Evolutionary conservation across 805 yeast species (phyloP), one percentile per base, ranked within the genome.

Genomic region (Saccharomyces jurei): DNA sequence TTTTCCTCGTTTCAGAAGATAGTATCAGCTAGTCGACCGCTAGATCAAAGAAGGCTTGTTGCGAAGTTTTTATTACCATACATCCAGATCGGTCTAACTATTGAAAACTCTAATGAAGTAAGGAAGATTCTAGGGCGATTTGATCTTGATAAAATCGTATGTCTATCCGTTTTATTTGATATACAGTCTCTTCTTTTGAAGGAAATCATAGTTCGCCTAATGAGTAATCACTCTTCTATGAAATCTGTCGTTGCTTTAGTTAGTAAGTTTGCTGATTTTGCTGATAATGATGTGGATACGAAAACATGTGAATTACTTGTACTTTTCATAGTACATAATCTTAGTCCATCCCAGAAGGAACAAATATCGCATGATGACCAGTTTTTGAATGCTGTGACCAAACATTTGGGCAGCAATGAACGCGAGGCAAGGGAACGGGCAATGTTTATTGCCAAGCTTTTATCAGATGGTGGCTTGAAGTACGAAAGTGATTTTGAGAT

Each of bases 381-480:
- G 2, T 68, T 69, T 48, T 46, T 70, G 29, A 59, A 66, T 52
- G 63, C 64, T 13, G 63, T 70, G 2, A 69, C 73, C 0, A 58
- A 57, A 32, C 58, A 73, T 26, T 54, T 70, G 26, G 51, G 52
- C 29, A 60, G 65, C 49, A 60, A 63, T 47, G 59, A 62, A 36
- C 30, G 50, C 10, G 41, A 21, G 10, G 54, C 67, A 8, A 59
- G 72, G 32, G 73, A 71, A 48, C 56, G 72, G 14, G 69, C 73
- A 2, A 70, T 69, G 74, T 62, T 52, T 54, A 56, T 71, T 26
- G 72, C 72, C 6, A 70, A 68, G 51, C 44, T 59, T 8, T 53
- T 66, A 9, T 58, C 72, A 2, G 53, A 60, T 44, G 60, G 59
- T 26, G 59, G 56, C 30, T 50, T 70, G 11, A 54, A 65, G 25